Conservation (phyloP, 176 grass and related monocot species). For the Pontederia crassipes region DNA sequence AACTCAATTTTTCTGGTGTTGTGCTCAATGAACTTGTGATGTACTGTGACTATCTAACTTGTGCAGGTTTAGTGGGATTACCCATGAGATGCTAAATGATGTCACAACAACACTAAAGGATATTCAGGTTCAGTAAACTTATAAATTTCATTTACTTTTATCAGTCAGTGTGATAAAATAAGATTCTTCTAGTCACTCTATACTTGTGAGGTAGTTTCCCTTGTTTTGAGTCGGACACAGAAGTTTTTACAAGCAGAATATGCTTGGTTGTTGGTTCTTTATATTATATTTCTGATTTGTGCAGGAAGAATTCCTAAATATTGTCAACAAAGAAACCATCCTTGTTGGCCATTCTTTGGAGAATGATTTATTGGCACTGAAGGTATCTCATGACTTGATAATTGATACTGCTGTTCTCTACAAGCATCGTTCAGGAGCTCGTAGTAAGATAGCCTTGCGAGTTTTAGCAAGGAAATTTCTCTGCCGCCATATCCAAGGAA, state of each 20-base stretch:
- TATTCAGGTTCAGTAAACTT: conserved; percentile 52
- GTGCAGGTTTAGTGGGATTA: conserved; percentile 87
- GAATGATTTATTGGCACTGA: conserved; percentile 81
- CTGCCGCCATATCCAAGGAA: conserved; percentile 47
- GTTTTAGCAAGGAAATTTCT: conserved; percentile 73
- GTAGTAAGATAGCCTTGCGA: conserved; percentile 72
- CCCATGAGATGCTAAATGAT: conserved; percentile 71
- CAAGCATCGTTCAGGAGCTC: conserved; percentile 41
- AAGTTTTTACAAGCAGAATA: not conserved
- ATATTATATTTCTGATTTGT: conserved; percentile 14
- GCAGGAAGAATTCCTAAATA: conserved; percentile 63
- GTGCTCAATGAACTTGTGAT: not conserved
- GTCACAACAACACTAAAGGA: conserved; percentile 79
- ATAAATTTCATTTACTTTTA: not conserved
- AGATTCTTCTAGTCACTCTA: not conserved
- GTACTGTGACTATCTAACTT: not conserved
- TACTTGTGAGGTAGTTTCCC: too few relatives aligned
- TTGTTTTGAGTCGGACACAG: not conserved
- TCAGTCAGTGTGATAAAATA: not conserved
- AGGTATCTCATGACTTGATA: conserved; percentile 62
- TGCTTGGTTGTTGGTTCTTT: not conserved
- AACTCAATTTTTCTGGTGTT: not conserved
- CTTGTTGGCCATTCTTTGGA: conserved; percentile 96
- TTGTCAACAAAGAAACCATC: conserved; percentile 83
- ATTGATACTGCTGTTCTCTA: conserved; percentile 90